A percentile compares a stretch with the other conserved stretches of the same genome.
Conservation (phyloP, 2,329 filamentous ascomycete genomes). For the Fusarium clavum region DNA sequence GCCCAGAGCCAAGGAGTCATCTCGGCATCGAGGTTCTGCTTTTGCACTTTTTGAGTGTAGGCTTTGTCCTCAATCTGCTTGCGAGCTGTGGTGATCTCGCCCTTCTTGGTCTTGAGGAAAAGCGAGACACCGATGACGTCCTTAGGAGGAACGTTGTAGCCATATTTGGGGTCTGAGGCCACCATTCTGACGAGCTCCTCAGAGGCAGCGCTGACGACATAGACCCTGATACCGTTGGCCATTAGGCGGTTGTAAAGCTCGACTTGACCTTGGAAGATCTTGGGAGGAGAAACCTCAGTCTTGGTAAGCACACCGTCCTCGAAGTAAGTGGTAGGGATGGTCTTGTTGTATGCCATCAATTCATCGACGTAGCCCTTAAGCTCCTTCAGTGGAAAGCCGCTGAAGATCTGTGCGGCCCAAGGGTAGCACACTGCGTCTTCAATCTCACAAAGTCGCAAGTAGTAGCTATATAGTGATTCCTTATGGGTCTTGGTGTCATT, state of each 20-base stretch:
- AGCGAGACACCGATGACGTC: slow-evolving; percentile 59
- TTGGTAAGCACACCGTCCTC: slow-evolving; percentile 49
- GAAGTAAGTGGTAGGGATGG: slow-evolving; percentile 53
- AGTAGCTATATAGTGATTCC: slow-evolving; percentile 60
- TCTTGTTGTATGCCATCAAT: slow-evolving; percentile 57
- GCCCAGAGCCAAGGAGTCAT: slow-evolving; percentile 58
- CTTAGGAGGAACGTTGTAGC: slow-evolving; percentile 58
- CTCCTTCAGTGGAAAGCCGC: slow-evolving; percentile 57
- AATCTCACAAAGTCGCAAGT: slow-evolving; percentile 57
- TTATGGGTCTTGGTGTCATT: slow-evolving; percentile 53
- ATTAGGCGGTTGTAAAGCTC: slow-evolving; percentile 59
- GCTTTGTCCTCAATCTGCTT: slow-evolving; percentile 54
- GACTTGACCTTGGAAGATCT: slow-evolving; percentile 54
- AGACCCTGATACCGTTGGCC: slow-evolving; percentile 58
- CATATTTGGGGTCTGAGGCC: slow-evolving; percentile 57
- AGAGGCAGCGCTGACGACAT: slow-evolving; percentile 56
- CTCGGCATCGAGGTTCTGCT: slow-evolving; percentile 54
- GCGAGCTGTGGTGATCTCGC: slow-evolving; percentile 51
- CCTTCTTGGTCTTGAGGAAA: slow-evolving; percentile 50
- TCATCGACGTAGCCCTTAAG: slow-evolving; percentile 61
- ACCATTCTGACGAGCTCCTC: slow-evolving; percentile 61
- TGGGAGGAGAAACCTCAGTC: slow-evolving; percentile 50
- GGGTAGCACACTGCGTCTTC: slow-evolving; percentile 58
- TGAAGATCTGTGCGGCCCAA: slow-evolving; percentile 57
- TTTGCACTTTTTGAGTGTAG: slow-evolving; percentile 47